Percentiles rank a stretch among this genome's conserved stretches.
Evolutionary conservation across 371 early-diverging fungal species (phyloP).

Genomic region (Apophysomyces sp.): DNA sequence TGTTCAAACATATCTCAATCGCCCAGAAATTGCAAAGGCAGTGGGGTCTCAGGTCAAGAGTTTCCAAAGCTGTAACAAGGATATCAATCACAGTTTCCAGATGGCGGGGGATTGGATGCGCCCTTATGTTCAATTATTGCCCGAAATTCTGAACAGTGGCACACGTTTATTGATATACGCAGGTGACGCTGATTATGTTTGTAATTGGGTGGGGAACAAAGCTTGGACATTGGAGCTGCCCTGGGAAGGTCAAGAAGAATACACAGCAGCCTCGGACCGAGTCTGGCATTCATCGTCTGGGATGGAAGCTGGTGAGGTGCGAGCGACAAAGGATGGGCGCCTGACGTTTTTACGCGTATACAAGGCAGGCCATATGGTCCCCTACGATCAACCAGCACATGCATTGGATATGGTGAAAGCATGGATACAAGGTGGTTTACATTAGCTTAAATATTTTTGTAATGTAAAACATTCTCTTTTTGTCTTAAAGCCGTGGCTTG

Average conservation of each 20-base stretch:
- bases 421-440: slow-evolving; percentile 54
- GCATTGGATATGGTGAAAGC: slow-evolving; percentile 61
- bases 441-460: neutral
- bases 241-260: slow-evolving; percentile 75
- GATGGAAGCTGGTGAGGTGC: slow-evolving; percentile 68
- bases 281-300: slow-evolving; percentile 43
- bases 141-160: slow-evolving; percentile 76
- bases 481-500: too few species aligned
- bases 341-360: slow-evolving; percentile 86
- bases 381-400: slow-evolving; percentile 56
- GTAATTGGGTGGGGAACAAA: slow-evolving; percentile 94
- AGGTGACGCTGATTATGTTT: slow-evolving; percentile 80
- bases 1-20: slow-evolving; percentile 78
- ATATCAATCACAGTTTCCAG: slow-evolving; percentile 54
- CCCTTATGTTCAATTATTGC: slow-evolving; percentile 72
- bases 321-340: slow-evolving; percentile 49
- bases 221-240: slow-evolving; percentile 80
- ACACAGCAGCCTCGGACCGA: slow-evolving; percentile 54
- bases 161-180: slow-evolving; percentile 86
- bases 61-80: slow-evolving; percentile 78
- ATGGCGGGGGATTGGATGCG: slow-evolving; percentile 87
- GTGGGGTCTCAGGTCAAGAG: slow-evolving; percentile 65
- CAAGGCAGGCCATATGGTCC: slow-evolving; percentile 91
- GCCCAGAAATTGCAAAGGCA: slow-evolving; percentile 64
- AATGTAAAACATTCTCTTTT: too few species aligned